Base-by-base conservation (phyloP, 306 rosid species). In the Datisca glomerata region DNA sequence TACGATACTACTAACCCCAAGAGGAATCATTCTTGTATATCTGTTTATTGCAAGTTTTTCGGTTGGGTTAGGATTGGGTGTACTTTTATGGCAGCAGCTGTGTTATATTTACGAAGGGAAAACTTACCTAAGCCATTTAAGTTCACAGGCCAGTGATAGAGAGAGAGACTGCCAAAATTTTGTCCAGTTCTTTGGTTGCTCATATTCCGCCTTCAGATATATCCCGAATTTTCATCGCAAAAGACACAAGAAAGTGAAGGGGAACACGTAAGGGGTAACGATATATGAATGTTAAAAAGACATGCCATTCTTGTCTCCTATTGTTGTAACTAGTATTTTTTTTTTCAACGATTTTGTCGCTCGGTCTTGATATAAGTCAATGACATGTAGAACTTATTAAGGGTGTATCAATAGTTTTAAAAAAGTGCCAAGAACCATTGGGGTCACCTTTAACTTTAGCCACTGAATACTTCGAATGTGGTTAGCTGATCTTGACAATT, bases 81-180 rank as follows among this genome's bases (percentile, higher is more conserved):
- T 80, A 42, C 98, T 89, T 70, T 75, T 89, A 40, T 89, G 95
- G 86, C 93, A 89, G 74, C 98, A 89, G 50, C 93, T 89, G 36
- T 68, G 61, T 52, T 80, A 52, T 35, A 73, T 89, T 42, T 89
- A 84, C 16, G 70, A 72, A 57, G 95, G 95, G 12, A 70, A 80
- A 64, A 80, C 93, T 28, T 84, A 72, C 53, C 49, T 84, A 60
- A 71, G 66, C 51, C 65, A 73, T 55, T 44, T 80, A 13, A 67
- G 70, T 49, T 76, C 87, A 35, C 74, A 19, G 17, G 60, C 24
- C 22, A 61, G 55, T 27, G 68, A 53, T 31, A 81, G 69, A 51
- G 70, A 68, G 43, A 80, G 60, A 71, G 98, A 76, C 40, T 84
- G 91, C 57, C 86, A 78, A 70, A 84, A 84, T 49, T 47, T 89